phyloP scores from a whole-genome alignment of 176 grass and related monocot species.

The Rhynchospora breviuscula region DNA sequence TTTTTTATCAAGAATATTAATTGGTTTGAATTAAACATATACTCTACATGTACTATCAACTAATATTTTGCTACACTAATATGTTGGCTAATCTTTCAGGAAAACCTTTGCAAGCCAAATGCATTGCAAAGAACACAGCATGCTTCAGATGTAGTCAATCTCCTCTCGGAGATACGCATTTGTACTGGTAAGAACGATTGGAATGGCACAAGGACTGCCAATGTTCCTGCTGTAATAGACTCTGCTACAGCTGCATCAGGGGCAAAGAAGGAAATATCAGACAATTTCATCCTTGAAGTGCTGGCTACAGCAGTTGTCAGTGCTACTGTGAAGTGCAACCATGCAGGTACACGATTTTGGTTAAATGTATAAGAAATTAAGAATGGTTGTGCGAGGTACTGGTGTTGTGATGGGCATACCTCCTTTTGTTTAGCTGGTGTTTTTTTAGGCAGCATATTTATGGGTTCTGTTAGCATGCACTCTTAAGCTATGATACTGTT shows the following conservation, averaged over 20 bases:
- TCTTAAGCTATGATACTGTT: background rate
- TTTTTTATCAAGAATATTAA: background rate
- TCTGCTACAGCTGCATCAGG: constrained; percentile 96
- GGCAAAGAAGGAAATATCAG: constrained; percentile 83
- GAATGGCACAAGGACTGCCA: constrained; percentile 91
- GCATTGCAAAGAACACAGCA: constrained; percentile 93
- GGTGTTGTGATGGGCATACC: background rate
- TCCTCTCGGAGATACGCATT: constrained; percentile 98
- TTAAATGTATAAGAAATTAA: background rate
- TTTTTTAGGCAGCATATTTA: background rate
- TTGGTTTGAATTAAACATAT: background rate
- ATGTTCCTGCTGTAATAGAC: constrained; percentile 91
- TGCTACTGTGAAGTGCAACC: constrained; percentile 94
- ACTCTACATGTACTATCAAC: background rate
- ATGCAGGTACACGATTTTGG: constrained; percentile 42
- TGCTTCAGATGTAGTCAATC: constrained; percentile 96
- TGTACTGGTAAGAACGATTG: constrained; percentile 98
- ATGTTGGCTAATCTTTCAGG: constrained; percentile 31
- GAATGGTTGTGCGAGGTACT: background rate
- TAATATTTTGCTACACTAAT: background rate
- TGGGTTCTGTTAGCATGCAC: background rate
- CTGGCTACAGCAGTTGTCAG: constrained; percentile 96
- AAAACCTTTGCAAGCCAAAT: constrained; percentile 98
- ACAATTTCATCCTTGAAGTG: constrained; percentile 85
- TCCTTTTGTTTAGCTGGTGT: background rate